phyloP scores from a whole-genome alignment of 2,329 filamentous ascomycete genomes.

The Cercospora sp. region DNA sequence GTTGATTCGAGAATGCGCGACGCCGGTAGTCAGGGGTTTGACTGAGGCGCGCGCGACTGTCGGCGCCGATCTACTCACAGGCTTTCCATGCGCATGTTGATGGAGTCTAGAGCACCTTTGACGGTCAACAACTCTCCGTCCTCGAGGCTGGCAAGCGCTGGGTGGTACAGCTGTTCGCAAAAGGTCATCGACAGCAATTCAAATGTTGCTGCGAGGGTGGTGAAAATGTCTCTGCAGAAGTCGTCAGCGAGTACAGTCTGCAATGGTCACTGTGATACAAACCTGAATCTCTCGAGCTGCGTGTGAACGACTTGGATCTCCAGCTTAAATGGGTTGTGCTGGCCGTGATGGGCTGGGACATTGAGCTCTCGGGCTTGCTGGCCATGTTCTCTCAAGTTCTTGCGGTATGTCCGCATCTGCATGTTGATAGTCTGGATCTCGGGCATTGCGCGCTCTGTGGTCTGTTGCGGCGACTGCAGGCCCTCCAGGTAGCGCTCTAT shows the following conservation, averaged over 20 bases:
- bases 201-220: background rate
- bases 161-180: background rate
- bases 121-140: background rate
- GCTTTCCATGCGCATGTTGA: background rate
- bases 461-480: background rate
- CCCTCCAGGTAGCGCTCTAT: background rate
- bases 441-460: constrained; percentile 1
- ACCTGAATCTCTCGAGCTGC: constrained; percentile 3
- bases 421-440: background rate
- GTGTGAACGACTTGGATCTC: constrained; percentile 4
- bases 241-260: background rate
- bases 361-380: background rate
- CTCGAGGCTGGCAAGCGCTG: background rate
- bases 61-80: background rate
- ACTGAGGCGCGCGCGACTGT: background rate
- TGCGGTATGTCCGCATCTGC: background rate
- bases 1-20: background rate
- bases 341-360: constrained; percentile 1
- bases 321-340: constrained; percentile 7
- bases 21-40: background rate
- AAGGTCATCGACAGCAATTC: background rate
- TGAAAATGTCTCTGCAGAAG: background rate
- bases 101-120: background rate
- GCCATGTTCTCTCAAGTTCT: background rate
- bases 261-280: background rate